Evolutionary conservation across 768 basidiomycete genomes (phyloP), one percentile per base, ranked within the genome.

Genomic region (Hirschioporus abietinus): DNA sequence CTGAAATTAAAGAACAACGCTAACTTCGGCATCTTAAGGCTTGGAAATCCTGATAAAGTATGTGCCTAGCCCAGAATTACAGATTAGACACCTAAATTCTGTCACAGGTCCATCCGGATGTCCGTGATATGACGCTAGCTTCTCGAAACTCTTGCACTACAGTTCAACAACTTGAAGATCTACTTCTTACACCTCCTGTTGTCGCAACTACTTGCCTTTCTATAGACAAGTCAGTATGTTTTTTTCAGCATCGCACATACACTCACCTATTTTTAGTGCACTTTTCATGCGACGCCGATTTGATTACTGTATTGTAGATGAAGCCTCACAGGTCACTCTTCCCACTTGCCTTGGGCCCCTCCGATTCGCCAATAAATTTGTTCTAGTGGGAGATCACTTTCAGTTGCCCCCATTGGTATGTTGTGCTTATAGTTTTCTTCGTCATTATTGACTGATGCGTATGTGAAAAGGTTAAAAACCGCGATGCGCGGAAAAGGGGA

Each of bases 301-400:
- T 72, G 95, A 99, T 74, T 95, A 93, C 72, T 99, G 96, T 78
- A 97, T 99, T 66, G 90, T 99, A 20, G 97, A 99, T 68, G 97
- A 99, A 75, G 97, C 97, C 0, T 98, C 97, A 0, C 96, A 99
- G 74, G 95, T 98, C 69, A 99, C 97, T 0, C 77, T 99, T 1
- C 97, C 97, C 0, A 96, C 95, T 0, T 98, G 95, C 72, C 81
- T 99, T 0, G 97, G 97, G 6, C 97, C 97, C 0, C 79, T 99
- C 2, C 88, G 95, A 0, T 93, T 90, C 71, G 95, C 96, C 1
- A 85, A 95, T 63, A 93, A 84, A 58, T 99, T 98, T 70, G 86
- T 99, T 5, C 88, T 99, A 15, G 96, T 99, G 20, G 97, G 97
- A 7, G 97, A 99, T 74, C 97, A 99, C 77, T 94, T 91, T 79